These are phyloP conservation scores for Ascochyta koolunga DNA, from an alignment of 2,329 filamentous ascomycete species.

Conservation along the genomic window DNA sequence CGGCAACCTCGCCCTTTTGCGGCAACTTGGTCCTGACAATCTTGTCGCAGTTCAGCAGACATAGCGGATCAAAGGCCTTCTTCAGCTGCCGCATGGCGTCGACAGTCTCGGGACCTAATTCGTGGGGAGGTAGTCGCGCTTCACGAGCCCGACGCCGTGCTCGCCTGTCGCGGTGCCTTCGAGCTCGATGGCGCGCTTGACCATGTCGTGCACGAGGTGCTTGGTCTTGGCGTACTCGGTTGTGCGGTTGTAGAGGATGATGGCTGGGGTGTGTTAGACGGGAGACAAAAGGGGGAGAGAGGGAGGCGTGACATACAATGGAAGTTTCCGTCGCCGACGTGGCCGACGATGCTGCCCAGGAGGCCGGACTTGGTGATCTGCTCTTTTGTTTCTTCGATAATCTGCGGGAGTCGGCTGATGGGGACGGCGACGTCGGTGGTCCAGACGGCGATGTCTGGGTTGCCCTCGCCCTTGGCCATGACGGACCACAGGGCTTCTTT, in stretches of 20 bases:
- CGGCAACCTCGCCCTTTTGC: constrained; percentile 55
- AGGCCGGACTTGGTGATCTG: constrained; percentile 68
- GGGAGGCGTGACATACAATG: constrained; percentile 59
- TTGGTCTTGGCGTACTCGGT: constrained; percentile 70
- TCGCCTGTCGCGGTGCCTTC: constrained; percentile 87
- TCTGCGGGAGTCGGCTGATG: constrained; percentile 71
- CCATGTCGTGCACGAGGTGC: constrained; percentile 79
- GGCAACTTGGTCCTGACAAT: constrained; percentile 63
- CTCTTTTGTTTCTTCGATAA: constrained; percentile 77
- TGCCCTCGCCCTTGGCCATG: constrained; percentile 66
- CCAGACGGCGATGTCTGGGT: constrained; percentile 69
- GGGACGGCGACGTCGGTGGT: constrained; percentile 83
- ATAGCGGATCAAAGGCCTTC: constrained; percentile 77
- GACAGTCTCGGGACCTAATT: constrained; percentile 75
- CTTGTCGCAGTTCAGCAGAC: constrained; percentile 69
- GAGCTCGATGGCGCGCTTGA: constrained; percentile 82
- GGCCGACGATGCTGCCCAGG: constrained; percentile 70
- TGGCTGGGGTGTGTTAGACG: constrained; percentile 51
- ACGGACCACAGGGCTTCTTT: constrained; percentile 78
- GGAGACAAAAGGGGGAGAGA: constrained; percentile 2
- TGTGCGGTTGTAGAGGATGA: constrained; percentile 68
- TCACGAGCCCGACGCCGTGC: constrained; percentile 82
- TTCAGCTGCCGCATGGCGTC: constrained; percentile 88
- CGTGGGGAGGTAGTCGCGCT: constrained; percentile 82
- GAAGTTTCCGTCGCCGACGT: constrained; percentile 78